Base-by-base conservation (phyloP, 2,329 filamentous ascomycete species). In the Xylaria arbuscula region DNA sequence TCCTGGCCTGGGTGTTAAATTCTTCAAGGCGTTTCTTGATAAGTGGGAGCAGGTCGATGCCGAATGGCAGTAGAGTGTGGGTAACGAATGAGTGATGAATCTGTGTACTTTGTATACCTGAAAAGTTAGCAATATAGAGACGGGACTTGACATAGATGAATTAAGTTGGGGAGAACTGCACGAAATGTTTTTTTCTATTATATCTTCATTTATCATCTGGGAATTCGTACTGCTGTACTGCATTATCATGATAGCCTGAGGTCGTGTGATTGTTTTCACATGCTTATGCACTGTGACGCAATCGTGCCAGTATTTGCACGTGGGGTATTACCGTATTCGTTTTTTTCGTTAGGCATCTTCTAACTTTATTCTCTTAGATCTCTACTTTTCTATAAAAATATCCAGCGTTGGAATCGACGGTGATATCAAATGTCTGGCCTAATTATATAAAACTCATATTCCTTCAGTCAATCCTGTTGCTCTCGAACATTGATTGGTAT, bases 1-100 rank as follows among this genome's bases (percentile, higher is more conserved):
- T 77, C 95, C 95, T 0, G 95, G 95, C 0, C 82, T 98, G 72
- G 95, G 94, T 3, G 92, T 96, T 19, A 90, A 93, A 81, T 88
- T 94, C 72, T 98, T 97, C 83, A 92, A 93, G 84, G 94, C 91
- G 1, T 97, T 97, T 80, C 87, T 97, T 73, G 93, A 97, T 75
- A 84, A 90, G 70, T 98, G 91, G 84, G 93, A 97, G 84, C 85
- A 87, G 76, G 90, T 98, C 50, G 94, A 98, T 80, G 85, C 81
- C 55, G 93, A 97, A 82, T 97, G 96, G 86, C 72, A 74, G 51
- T 77, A 68, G 73, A 53, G 22, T 47, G 17, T 32, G 22, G 32
- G 47, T 34, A 19, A n/a, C 32, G n/a, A 24, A 19, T 38, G 40
- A 17, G n/a, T 11, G 24, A 11, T 45, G 19, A 19, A n/a, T 28